A percentile compares a stretch with the other conserved stretches of the same genome.
Conservation (phyloP, 2,329 filamentous ascomycete genomes). For the Alternaria solani region DNA sequence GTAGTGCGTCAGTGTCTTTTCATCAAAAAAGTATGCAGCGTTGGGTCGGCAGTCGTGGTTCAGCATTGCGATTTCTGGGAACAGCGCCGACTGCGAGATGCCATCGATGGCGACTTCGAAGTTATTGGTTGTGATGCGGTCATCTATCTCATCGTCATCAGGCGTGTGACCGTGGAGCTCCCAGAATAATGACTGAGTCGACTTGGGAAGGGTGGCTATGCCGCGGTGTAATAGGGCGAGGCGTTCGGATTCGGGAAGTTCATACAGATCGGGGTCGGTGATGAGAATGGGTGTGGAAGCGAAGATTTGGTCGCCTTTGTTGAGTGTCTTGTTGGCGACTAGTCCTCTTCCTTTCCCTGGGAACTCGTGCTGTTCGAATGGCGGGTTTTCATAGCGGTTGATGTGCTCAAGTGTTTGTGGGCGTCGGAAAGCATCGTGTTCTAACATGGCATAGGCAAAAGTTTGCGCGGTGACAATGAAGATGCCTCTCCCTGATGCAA, state of each 20-base stretch:
- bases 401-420: slow-evolving; percentile 26
- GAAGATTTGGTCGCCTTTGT: slow-evolving; percentile 46
- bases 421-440: slow-evolving; percentile 41
- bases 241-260: slow-evolving; percentile 33
- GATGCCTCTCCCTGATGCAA: slow-evolving; percentile 44
- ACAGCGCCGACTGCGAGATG: slow-evolving; percentile 33
- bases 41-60: slow-evolving; percentile 51
- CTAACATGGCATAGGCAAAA: slow-evolving; percentile 38
- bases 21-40: slow-evolving; percentile 54
- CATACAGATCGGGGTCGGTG: slow-evolving; percentile 37
- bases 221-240: slow-evolving; percentile 39
- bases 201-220: slow-evolving; percentile 34
- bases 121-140: slow-evolving; percentile 48
- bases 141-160: slow-evolving; percentile 43
- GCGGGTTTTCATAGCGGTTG: slow-evolving; percentile 39
- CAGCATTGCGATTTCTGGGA: slow-evolving; percentile 48
- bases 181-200: slow-evolving; percentile 38
- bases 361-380: slow-evolving; percentile 41
- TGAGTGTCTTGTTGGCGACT: slow-evolving; percentile 45
- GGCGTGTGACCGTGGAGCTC: slow-evolving; percentile 37
- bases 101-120: slow-evolving; percentile 42
- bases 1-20: slow-evolving; percentile 49
- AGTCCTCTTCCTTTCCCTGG: slow-evolving; percentile 46
- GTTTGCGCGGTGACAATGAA: slow-evolving; percentile 39
- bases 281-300: slow-evolving; percentile 45